Evolutionary conservation across 2,329 filamentous ascomycete genomes (phyloP).

Genomic region (Colletotrichum salicis): DNA sequence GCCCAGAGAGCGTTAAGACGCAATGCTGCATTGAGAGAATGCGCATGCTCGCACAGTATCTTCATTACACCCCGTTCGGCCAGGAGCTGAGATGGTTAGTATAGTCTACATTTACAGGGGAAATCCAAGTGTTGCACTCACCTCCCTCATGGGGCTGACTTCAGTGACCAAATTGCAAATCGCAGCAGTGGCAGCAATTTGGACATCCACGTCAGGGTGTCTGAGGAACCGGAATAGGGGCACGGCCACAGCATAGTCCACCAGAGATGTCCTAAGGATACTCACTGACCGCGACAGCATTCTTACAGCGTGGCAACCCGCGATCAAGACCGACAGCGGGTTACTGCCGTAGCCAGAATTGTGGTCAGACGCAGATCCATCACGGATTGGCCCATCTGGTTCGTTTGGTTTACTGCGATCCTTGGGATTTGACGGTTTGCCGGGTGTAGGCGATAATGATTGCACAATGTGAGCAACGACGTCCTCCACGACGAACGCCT

Average conservation of each 20-base stretch:
- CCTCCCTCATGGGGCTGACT: slow-evolving; percentile 90
- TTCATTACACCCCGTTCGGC: slow-evolving; percentile 79
- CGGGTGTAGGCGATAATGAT: slow-evolving; percentile 72
- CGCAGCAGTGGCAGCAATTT: slow-evolving; percentile 85
- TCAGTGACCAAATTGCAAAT: slow-evolving; percentile 88
- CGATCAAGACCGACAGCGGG: slow-evolving; percentile 80
- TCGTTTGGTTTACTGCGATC: slow-evolving; percentile 54
- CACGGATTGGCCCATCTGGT: slow-evolving; percentile 43
- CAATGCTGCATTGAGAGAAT: slow-evolving; percentile 81
- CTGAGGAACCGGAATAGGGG: slow-evolving; percentile 81
- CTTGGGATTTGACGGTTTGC: slow-evolving; percentile 57
- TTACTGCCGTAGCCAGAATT: slow-evolving; percentile 74
- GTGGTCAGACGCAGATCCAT: slow-evolving; percentile 42
- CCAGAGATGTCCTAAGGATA: slow-evolving; percentile 84
- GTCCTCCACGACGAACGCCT: slow-evolving; percentile 84
- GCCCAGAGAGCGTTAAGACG: slow-evolving; percentile 92
- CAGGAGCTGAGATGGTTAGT: slow-evolving; percentile 66
- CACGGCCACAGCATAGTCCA: slow-evolving; percentile 83
- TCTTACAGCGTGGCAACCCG: slow-evolving; percentile 83
- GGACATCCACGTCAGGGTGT: slow-evolving; percentile 80
- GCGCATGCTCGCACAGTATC: slow-evolving; percentile 84
- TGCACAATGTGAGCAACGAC: slow-evolving; percentile 84
- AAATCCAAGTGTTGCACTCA: slow-evolving; percentile 56
- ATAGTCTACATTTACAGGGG: background rate
- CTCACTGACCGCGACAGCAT: slow-evolving; percentile 87